phyloP scores from a whole-genome alignment of 371 early-diverging fungal species.

The Gilbertella persicaria region DNA sequence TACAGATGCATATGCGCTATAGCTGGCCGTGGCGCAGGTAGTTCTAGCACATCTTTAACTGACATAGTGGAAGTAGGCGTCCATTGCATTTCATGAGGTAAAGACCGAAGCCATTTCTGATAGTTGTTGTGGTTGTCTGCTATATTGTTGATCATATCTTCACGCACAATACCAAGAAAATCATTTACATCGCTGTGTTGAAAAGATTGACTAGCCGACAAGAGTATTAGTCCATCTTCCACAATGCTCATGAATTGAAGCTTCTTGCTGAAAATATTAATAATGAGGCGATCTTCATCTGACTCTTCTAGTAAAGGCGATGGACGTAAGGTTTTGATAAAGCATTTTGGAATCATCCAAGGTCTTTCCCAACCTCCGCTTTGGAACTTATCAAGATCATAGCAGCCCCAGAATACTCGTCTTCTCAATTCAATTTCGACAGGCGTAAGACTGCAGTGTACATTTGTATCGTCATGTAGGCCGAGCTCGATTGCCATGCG shows the following conservation, averaged over 20 bases:
- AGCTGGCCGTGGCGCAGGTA: conserved; percentile 25
- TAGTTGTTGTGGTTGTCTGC: background rate
- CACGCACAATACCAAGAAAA: conserved; percentile 1
- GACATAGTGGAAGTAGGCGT: conserved; percentile 25
- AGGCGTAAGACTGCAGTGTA: conserved; percentile 4
- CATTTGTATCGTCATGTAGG: conserved; percentile 19
- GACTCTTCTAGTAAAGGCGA: conserved; percentile 13
- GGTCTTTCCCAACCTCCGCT: conserved; percentile 38
- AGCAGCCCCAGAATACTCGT: conserved; percentile 35
- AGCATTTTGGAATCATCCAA: conserved; percentile 29
- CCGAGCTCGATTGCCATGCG: conserved; percentile 37
- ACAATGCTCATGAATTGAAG: conserved; percentile 6
- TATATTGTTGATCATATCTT: background rate
- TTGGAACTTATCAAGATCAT: conserved; percentile 35
- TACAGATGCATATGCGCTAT: conserved; percentile 30
- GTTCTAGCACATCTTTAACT: conserved; percentile 23
- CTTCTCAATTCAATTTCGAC: conserved; percentile 21
- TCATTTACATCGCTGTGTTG: background rate
- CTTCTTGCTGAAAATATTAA: background rate
- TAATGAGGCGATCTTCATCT: conserved; percentile 7
- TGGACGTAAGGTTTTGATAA: conserved; percentile 12
- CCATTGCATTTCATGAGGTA: conserved; percentile 33
- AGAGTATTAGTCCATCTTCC: conserved; percentile 5
- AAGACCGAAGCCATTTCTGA: conserved; percentile 3
- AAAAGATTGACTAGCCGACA: conserved; percentile 4